Base-by-base conservation (phyloP, 2,329 filamentous ascomycete genomes). In the Endocalyx cinctus region DNA sequence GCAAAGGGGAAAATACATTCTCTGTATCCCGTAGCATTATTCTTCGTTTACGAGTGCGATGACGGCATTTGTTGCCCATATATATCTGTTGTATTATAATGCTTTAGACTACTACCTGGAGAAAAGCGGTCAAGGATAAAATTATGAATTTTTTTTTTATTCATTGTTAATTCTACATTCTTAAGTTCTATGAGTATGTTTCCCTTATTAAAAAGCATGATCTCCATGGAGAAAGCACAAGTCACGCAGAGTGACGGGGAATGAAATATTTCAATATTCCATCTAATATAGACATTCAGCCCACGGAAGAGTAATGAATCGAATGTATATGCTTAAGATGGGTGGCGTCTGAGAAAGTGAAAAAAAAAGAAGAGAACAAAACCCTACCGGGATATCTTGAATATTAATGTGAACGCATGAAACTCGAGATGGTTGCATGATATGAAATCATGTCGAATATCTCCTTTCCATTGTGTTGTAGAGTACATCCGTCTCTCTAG, bases 291-390 rank as follows among this genome's bases (percentile, higher is more conserved):
- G 69, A 65, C 69, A 59, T 68, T 65, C 65, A 60, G 65, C 65
- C 65, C 69, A 72, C 53, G 66, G 68, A 58, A 54, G 60, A 68
- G 63, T 48, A 46, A 50, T 57, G 55, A 55, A 59, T 58, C 60
- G 65, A 69, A 68, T 66, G 68, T 54, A 72, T 71, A 72, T 72
- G 69, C 69, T 72, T 46, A 52, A 65, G 70, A 71, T 65, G 66
- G 55, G 25, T 8, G 25, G 17, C 31, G 27, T 28, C 16, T 4
- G 5, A 18, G 17, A 27, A 27, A 10, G 17, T 10, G 15, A 20
- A 33, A 39, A 37, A 42, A 27, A 35, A 31, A 35, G 38, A 33
- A 26, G 34, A 37, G 30, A 33, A 44, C 27, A 25, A 18, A 26
- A 22, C 20, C 8, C 20, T n/a, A 23, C 8, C 20, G n/a, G n/a